Conservation (phyloP, 345 rosid species). For the Cardamine resedifolia region DNA sequence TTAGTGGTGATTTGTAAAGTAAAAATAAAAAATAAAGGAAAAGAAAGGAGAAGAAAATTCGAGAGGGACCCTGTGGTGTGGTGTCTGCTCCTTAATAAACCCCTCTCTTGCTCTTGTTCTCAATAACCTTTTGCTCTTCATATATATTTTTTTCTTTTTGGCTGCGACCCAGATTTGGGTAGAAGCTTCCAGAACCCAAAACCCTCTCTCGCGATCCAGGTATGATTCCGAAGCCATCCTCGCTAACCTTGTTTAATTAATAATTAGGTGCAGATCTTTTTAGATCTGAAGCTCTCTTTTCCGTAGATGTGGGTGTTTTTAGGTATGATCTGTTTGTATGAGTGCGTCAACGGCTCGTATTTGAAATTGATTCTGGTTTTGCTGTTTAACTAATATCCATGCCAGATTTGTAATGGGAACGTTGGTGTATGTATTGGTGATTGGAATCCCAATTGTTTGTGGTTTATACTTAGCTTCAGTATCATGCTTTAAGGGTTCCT, state of each 20-base stretch:
- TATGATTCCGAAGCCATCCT: conserved; percentile 24
- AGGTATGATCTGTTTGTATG: background rate
- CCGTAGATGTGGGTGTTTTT: background rate
- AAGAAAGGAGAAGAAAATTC: conserved; percentile 22
- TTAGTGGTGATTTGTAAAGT: background rate
- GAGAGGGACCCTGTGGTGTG: conserved; percentile 31
- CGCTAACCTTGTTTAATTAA: background rate
- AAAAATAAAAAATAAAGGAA: background rate
- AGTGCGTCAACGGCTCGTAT: conserved; percentile 11
- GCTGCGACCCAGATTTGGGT: background rate
- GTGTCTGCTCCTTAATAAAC: conserved; percentile 21
- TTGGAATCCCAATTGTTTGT: background rate
- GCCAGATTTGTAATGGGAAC: background rate
- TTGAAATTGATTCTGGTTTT: background rate
- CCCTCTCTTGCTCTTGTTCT: background rate
- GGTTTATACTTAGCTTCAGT: too few relatives aligned
- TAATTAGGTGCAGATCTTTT: background rate
- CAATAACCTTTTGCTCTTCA: background rate
- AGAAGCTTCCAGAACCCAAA: conserved; percentile 30
- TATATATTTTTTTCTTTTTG: background rate
- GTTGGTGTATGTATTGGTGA: background rate
- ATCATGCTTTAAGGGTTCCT: too few relatives aligned
- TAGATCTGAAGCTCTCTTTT: conserved; percentile 1
- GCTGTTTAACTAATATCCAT: background rate
- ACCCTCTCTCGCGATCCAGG: conserved; percentile 32